phyloP scores from a whole-genome alignment of 441 rosid genomes.

The Melastoma candidum region DNA sequence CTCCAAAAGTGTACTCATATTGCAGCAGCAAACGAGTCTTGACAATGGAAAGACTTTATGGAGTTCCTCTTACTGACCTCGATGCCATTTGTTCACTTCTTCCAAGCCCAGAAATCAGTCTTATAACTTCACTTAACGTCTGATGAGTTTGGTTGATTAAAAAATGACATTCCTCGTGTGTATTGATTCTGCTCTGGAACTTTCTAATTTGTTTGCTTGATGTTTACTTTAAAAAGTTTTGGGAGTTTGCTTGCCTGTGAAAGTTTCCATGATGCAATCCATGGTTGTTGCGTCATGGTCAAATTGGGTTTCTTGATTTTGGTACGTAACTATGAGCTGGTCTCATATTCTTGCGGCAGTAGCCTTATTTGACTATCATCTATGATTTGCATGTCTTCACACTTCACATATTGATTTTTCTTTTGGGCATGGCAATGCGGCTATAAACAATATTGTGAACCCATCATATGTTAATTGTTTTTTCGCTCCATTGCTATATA shows the following conservation, averaged over 20 bases:
- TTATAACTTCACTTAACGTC: slow-evolving; percentile 90
- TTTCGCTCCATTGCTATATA: too few relatives aligned
- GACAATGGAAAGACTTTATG: slow-evolving; percentile 99
- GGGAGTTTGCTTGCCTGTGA: slow-evolving; percentile 97
- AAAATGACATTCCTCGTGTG: neutral
- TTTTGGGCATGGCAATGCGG: too few relatives aligned
- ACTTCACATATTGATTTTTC: too few relatives aligned
- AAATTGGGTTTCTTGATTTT: slow-evolving; percentile 98
- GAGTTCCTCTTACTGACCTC: slow-evolving; percentile 96
- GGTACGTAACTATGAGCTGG: slow-evolving; percentile 33
- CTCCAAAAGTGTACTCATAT: slow-evolving; percentile 76
- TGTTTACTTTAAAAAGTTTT: slow-evolving; percentile 41
- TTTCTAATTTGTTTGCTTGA: slow-evolving; percentile 5
- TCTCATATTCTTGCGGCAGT: neutral
- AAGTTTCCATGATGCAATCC: slow-evolving; percentile 92
- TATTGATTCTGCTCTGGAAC: neutral
- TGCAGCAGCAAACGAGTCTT: slow-evolving; percentile 80
- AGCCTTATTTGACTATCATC: too few relatives aligned
- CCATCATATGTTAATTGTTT: too few relatives aligned
- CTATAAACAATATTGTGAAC: too few relatives aligned
- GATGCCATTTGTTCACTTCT: slow-evolving; percentile 89
- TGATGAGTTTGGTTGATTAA: slow-evolving; percentile 39
- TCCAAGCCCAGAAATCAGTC: slow-evolving; percentile 81
- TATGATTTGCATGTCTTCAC: too few relatives aligned
- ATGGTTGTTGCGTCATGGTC: slow-evolving; percentile 93